phyloP scores from a whole-genome alignment of 805 yeast genomes.

The Candida boleticola region DNA sequence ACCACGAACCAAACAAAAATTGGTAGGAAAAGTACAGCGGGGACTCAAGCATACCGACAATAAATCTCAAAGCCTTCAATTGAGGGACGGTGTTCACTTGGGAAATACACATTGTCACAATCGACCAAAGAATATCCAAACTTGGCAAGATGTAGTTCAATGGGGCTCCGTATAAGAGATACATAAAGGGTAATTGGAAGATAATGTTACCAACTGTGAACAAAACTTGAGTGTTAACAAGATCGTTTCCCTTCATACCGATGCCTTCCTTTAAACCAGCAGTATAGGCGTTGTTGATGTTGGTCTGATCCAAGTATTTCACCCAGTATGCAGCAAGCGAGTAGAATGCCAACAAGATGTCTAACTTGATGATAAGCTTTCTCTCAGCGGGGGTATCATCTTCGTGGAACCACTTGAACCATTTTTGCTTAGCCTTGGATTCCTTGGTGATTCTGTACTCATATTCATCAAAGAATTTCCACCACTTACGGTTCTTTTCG shows the following conservation, averaged over 20 bases:
- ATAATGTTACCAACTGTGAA: slow-evolving; percentile 59
- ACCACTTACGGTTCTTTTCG: slow-evolving; percentile 32
- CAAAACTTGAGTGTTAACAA: slow-evolving; percentile 56
- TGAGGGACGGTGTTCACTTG: slow-evolving; percentile 48
- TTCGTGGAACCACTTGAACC: slow-evolving; percentile 57
- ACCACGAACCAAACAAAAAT: slow-evolving; percentile 52
- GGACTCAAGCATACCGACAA: slow-evolving; percentile 69
- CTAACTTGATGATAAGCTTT: slow-evolving; percentile 29
- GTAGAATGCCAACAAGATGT: slow-evolving; percentile 30
- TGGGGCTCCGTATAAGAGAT: slow-evolving; percentile 53
- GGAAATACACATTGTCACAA: slow-evolving; percentile 58
- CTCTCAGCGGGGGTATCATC: slow-evolving; percentile 42
- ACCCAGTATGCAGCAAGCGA: slow-evolving; percentile 56
- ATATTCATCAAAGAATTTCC: slow-evolving; percentile 51
- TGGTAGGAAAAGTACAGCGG: slow-evolving; percentile 44
- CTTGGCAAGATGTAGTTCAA: slow-evolving; percentile 51
- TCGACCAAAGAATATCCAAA: slow-evolving; percentile 66
- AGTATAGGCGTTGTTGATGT: slow-evolving; percentile 63
- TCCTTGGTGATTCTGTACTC: slow-evolving; percentile 46
- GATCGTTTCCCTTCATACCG: slow-evolving; percentile 59
- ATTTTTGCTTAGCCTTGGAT: slow-evolving; percentile 33
- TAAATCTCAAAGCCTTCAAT: slow-evolving; percentile 61
- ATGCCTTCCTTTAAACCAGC: slow-evolving; percentile 60
- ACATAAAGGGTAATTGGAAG: slow-evolving; percentile 63
- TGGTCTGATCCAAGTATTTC: slow-evolving; percentile 60